Percentiles rank a stretch among this genome's conserved stretches.
phyloP scores from a whole-genome alignment of 768 basidiomycete genomes.

The Cytidiella melzeri region DNA sequence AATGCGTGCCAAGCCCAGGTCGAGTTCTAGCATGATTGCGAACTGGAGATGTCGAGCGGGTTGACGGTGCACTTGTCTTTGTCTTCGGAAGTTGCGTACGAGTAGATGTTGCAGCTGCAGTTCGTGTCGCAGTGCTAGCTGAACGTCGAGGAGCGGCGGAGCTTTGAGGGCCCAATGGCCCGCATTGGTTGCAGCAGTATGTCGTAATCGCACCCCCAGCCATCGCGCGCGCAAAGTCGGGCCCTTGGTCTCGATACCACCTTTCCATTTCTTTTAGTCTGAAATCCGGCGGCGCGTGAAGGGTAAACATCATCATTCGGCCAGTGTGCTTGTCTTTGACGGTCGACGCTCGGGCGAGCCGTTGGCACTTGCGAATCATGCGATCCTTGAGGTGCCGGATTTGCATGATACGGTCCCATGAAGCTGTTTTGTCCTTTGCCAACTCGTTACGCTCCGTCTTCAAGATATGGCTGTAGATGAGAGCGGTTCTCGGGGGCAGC shows the following conservation, averaged over 20 bases:
- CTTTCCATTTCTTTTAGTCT: slow-evolving; percentile 74
- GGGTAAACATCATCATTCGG: slow-evolving; percentile 51
- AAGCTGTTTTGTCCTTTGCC: slow-evolving; percentile 44
- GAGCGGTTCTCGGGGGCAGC: slow-evolving; percentile 59
- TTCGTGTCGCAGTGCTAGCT: slow-evolving; percentile 1
- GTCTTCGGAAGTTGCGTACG: neutral
- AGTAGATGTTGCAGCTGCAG: neutral
- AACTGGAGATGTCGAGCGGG: neutral
- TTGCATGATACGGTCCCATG: slow-evolving; percentile 66
- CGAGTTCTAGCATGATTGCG: neutral
- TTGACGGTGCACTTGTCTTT: neutral
- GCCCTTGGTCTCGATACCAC: slow-evolving; percentile 54
- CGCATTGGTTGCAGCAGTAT: slow-evolving; percentile 21
- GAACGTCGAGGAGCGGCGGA: slow-evolving; percentile 1
- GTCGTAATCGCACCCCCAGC: neutral
- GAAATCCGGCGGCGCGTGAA: slow-evolving; percentile 67
- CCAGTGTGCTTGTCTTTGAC: slow-evolving; percentile 32
- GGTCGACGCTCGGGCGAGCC: slow-evolving; percentile 44
- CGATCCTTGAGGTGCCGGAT: slow-evolving; percentile 77
- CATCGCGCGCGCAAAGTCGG: slow-evolving; percentile 11
- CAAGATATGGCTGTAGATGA: slow-evolving; percentile 60
- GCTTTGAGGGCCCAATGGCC: slow-evolving; percentile 2
- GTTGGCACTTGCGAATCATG: slow-evolving; percentile 75
- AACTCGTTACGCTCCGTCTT: slow-evolving; percentile 58
- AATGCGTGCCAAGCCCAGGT: no score